Evolutionary conservation across 2,329 filamentous ascomycete genomes (phyloP).

Genomic region (Sporothrix mexicana): DNA sequence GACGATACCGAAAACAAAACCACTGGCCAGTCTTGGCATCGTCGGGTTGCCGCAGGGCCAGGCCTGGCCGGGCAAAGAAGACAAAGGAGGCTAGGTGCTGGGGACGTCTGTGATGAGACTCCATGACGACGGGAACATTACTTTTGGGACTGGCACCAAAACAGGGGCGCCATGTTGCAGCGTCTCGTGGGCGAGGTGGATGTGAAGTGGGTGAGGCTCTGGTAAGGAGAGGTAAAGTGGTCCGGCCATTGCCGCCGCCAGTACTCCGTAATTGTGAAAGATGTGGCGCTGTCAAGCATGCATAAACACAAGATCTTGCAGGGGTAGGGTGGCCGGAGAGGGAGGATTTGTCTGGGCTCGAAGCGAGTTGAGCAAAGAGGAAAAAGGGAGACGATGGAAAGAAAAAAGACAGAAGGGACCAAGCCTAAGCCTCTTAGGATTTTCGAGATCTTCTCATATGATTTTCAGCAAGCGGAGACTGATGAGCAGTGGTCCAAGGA

Average conservation of each 20-base stretch:
- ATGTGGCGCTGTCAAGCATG: slow-evolving; percentile 14
- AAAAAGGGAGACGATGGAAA: not conserved
- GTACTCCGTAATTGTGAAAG: not conserved
- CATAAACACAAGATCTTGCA: not conserved
- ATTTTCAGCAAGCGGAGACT: slow-evolving; percentile 12
- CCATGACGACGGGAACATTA: slow-evolving; percentile 13
- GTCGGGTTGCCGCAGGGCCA: not conserved
- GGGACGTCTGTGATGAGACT: slow-evolving; percentile 1
- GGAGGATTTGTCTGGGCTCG: slow-evolving; percentile 11
- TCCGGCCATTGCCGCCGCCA: slow-evolving; percentile 10
- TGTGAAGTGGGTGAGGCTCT: not conserved
- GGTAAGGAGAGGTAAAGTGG: not conserved
- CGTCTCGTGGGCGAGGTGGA: slow-evolving; percentile 23
- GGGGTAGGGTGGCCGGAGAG: not conserved
- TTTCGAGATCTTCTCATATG: slow-evolving; percentile 18
- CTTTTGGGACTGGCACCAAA: not conserved
- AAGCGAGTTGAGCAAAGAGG: not conserved
- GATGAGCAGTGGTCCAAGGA: not conserved
- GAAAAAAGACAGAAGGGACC: not conserved
- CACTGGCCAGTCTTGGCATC: slow-evolving; percentile 15
- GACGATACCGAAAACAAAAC: slow-evolving; percentile 16
- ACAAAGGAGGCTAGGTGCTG: not conserved
- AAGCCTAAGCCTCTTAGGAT: slow-evolving; percentile 28
- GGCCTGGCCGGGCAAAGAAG: not conserved
- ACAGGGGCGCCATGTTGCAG: slow-evolving; percentile 8